Evolutionary conservation across 345 rosid genomes (phyloP).

Genomic region (Alliaria petiolata): DNA sequence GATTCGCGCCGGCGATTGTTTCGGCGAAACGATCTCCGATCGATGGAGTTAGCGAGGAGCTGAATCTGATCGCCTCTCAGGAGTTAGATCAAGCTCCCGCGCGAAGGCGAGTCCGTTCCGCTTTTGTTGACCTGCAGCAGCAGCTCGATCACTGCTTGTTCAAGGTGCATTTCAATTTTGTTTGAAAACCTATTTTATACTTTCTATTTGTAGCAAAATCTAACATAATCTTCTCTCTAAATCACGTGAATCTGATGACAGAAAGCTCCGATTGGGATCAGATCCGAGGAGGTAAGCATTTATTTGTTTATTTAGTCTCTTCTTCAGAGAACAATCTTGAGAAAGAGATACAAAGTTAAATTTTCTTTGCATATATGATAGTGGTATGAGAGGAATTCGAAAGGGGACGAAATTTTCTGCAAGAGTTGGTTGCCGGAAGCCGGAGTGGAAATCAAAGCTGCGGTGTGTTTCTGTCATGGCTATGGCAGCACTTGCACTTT

Average conservation of each 20-base stretch:
- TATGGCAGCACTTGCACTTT: slow-evolving; percentile 99
- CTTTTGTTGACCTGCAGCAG: slow-evolving; percentile 58
- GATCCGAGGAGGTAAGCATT: slow-evolving; percentile 67
- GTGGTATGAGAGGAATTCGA: slow-evolving; percentile 79
- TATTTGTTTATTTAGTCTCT: neutral
- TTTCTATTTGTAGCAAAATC: neutral
- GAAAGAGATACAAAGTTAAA: neutral
- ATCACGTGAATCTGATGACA: slow-evolving; percentile 30
- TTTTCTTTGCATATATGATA: slow-evolving; percentile 25
- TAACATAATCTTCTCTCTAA: neutral
- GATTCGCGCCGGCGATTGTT: neutral
- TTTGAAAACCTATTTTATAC: too few species aligned
- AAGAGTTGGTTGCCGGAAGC: slow-evolving; percentile 78
- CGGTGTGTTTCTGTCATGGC: slow-evolving; percentile 78
- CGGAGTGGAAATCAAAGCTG: slow-evolving; percentile 61
- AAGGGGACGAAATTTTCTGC: slow-evolving; percentile 70
- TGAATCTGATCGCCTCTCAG: slow-evolving; percentile 62
- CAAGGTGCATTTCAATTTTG: slow-evolving; percentile 41
- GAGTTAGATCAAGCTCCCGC: slow-evolving; percentile 72
- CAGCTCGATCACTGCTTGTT: slow-evolving; percentile 85
- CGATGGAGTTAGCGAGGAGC: slow-evolving; percentile 62
- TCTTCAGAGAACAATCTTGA: neutral
- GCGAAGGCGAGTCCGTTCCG: slow-evolving; percentile 66
- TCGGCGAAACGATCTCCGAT: slow-evolving; percentile 31
- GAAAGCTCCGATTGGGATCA: slow-evolving; percentile 78